Base-by-base conservation (phyloP, 345 rosid species). In the Schrenkiella parvula region DNA sequence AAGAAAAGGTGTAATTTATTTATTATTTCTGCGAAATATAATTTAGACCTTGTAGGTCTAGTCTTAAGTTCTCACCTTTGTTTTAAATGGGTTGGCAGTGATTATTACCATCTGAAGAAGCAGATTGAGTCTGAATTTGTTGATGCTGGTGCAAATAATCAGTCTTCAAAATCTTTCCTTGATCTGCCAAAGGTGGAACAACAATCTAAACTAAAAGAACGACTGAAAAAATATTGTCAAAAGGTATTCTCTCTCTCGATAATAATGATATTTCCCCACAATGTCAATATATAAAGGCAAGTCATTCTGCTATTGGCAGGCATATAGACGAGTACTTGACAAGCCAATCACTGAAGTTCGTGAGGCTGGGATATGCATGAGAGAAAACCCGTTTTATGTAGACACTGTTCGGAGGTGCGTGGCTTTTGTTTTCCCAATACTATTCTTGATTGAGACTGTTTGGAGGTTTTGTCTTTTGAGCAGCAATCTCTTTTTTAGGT, bases 301-400 rank as follows among this genome's bases (percentile, higher is more conserved):
- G 65, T 19, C 47, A 47, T 79, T 70, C 34, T 71, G 43, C 66
- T 23, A 58, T 70, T 48, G 56, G 21, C 41, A 93, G 98, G 97
- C 95, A 79, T 88, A 91, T 82, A 85, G 80, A 81, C 78, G 95
- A 51, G 97, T 83, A 13, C 81, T 90, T 37, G 92, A 91, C 82
- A 93, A 89, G 75, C 97, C 98, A 39, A 87, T 84, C 55, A 85
- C 91, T 78, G 98, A 91, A 86, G 77, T 93, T 81, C 89, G 93
- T 76, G 98, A 93, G 77, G 98, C 98, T 71, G 98, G 96, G 74
- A 89, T 93, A 65, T 93, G 98, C 87, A 93, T 93, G 98, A 86
- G 97, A 37, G 98, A 93, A 82, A 93, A 93, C 70, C 79, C 98
- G 32, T 91, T 93, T 74, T 93, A 91, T 72, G 89, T 88, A 57